Base-by-base conservation (phyloP, 805 yeast species). In the Brettanomyces bruxellensis region DNA sequence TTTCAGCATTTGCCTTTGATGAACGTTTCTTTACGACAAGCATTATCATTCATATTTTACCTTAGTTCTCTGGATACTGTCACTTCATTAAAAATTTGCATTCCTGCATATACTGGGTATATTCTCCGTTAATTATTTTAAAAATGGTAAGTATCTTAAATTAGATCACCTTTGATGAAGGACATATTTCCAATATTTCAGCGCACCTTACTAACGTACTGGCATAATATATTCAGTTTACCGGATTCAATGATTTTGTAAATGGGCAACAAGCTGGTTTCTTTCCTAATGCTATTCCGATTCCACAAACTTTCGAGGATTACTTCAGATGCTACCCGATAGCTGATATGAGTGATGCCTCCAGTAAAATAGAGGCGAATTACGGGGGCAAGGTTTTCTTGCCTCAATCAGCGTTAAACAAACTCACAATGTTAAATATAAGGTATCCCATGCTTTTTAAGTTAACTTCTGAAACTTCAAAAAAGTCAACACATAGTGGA, bases 361-460 rank as follows among this genome's bases (percentile, higher is more conserved):
- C 73, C 49, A 65, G 89, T 51, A 76, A 84, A 62, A 86, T 83
- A 48, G 86, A 78, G 50, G 83, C 95, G 44, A 89, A 93, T 59
- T 91, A 67, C 65, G 98, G 99, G 11, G 99, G 99, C 51, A 93
- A 93, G 69, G 88, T 93, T 46, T 89, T 91, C 51, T 64, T 93
- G 43, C 99, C 99, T 4, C 93, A 95, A 23, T 86, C 95, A 36
- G 93, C 98, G 0, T 74, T 93, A 52, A 85, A 83, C 61, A 88
- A 85, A 60, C 72, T 93, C 48, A 84, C 96, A 3, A 86, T 86
- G 86, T 69, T 93, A 38, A 91, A 90, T 60, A 88, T 93, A 48
- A 73, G 96, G 55, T 93, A 93, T 59, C 99, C 99, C 0, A 93
- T 93, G 99, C 71, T 93, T 43, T 93, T 93, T 59, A 85, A 84